Base-by-base conservation (phyloP, 1,284 basidiomycete genomes). In the Testicularia cyperi region DNA sequence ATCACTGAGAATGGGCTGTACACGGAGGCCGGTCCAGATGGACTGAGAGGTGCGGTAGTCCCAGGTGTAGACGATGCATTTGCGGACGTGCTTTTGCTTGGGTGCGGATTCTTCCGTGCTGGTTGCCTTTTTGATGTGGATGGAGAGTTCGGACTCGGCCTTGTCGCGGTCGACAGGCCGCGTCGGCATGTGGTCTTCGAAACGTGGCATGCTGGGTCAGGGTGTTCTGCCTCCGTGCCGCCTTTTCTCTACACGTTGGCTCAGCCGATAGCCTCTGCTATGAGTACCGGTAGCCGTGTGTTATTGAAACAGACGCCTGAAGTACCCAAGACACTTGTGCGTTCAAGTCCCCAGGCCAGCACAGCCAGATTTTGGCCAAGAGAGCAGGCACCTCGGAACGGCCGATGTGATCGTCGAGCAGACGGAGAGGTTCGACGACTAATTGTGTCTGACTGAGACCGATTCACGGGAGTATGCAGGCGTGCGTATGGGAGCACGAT, bases 21-120 rank as follows among this genome's bases (percentile, higher is more conserved):
- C 70, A 16, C 74, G 67, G 19, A 76, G 62, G 19, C 71, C 70
- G 24, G 70, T 52, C 74, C 74, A 76, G 33, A 76, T 55, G 35
- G 73, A 74, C 30, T 66, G 64, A 5, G 74, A 76, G 14, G 70
- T 71, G 48, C 72, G 72, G 45, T 76, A 65, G 43, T 76, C 74
- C 73, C 73, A 75, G n/a, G 73, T 76, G 57, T 73, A 76, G 31
- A 76, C 72, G 49, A 76, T 76, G 35, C 71, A 74, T 47, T 75
- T 75, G 29, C 74, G 65, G 21, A 76, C 74, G 44, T 76, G 74
- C 64, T 76, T 76, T 41, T 76, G 74, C 62, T 76, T 76, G 26
- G 74, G 74, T 19, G 74, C 68, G 1, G 70, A 60, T 44, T 76
- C 74, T 18, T 76, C 74, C 16, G 57, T 48, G 43, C 41, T 70